Conservation (phyloP, 2,329 filamentous ascomycete species). For the Monosporascus sp. region DNA sequence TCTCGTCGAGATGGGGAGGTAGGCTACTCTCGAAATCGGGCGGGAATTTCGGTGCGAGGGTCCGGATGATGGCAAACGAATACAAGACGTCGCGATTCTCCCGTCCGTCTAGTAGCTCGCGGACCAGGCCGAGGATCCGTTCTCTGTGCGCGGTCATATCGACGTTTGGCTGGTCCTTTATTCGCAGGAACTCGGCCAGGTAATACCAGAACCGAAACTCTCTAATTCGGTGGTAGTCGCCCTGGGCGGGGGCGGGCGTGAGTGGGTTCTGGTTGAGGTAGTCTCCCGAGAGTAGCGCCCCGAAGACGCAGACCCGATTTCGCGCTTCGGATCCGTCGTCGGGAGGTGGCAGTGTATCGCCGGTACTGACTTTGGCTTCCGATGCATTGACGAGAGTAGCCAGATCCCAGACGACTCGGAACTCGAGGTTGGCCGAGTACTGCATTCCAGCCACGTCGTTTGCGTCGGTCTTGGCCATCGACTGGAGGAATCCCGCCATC, state of each 20-base stretch:
- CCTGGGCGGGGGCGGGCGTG: conserved; percentile 40
- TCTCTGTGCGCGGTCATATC: conserved; percentile 53
- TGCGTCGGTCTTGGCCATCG: conserved; percentile 42
- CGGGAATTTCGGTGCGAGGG: conserved; percentile 62
- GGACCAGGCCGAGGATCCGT: conserved; percentile 58
- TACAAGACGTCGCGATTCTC: conserved; percentile 91
- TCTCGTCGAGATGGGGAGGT: conserved; percentile 58
- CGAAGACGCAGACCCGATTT: conserved; percentile 68
- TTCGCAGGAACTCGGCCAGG: conserved; percentile 64
- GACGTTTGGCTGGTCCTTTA: conserved; percentile 51
- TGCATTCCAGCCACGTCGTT: conserved; percentile 48
- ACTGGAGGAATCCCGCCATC: conserved; percentile 59
- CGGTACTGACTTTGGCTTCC: conserved; percentile 28
- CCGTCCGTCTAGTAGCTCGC: conserved; percentile 67
- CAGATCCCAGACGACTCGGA: conserved; percentile 55
- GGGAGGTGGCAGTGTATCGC: conserved; percentile 39
- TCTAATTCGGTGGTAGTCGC: conserved; percentile 49
- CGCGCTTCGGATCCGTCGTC: conserved; percentile 60
- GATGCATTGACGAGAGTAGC: conserved; percentile 42
- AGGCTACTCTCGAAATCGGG: conserved; percentile 51
- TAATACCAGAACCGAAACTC: conserved; percentile 80
- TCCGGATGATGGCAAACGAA: conserved; percentile 74
- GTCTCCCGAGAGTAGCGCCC: conserved; percentile 69
- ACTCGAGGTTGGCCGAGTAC: conserved; percentile 50
- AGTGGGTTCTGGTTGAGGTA: conserved; percentile 55